Base-by-base conservation (phyloP, 2,329 filamentous ascomycete species). In the Knoxdaviesia capensis region DNA sequence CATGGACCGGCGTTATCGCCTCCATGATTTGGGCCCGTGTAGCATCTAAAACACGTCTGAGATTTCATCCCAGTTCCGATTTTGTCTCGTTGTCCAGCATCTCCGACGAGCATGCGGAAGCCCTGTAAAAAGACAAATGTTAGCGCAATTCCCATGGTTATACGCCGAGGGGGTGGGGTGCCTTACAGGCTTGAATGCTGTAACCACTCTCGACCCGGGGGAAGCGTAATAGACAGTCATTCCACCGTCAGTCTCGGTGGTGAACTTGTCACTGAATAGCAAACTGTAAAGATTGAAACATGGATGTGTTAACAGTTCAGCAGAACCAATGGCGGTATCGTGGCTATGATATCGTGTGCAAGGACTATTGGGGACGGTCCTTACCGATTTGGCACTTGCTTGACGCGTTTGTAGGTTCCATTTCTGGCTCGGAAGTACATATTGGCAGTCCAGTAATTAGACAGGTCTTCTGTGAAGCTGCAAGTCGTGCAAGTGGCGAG, bases 121-220 rank as follows among this genome's bases (percentile, higher is more conserved):
- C 59, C 58, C 56, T 58, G 11, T 50, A 6, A 63, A 65, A 48
- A 65, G 69, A 8, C 61, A 59, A 33, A 56, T 51, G 9, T 6
- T 3, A 66, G 54, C n/a, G 59, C 58, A 39, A 63, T n/a, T n/a
- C n/a, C n/a, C 59, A 34, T 56, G 48, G 46, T 57, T 48, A 39
- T n/a, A n/a, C n/a, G n/a, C n/a, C n/a, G n/a, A n/a, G n/a, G n/a
- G n/a, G 64, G 31, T 39, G 7, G 56, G 77, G 77, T 61, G 78
- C 77, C 44, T 63, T 70, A 54, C 66, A 45, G 58, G 56, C 47
- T 42, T 9, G 36, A 42, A 59, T 56, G 58, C 59, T 6, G 54
- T 53, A 34, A 53, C 41, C 28, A 33, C 51, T 31, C 51, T 51
- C 3, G 53, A 52, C 41, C 53, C 52, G 31, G 51, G 50, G 6